These are phyloP conservation scores for Ophiostoma sp. DNA, from an alignment of 2,329 filamentous ascomycete genomes.

Conservation along the genomic window DNA sequence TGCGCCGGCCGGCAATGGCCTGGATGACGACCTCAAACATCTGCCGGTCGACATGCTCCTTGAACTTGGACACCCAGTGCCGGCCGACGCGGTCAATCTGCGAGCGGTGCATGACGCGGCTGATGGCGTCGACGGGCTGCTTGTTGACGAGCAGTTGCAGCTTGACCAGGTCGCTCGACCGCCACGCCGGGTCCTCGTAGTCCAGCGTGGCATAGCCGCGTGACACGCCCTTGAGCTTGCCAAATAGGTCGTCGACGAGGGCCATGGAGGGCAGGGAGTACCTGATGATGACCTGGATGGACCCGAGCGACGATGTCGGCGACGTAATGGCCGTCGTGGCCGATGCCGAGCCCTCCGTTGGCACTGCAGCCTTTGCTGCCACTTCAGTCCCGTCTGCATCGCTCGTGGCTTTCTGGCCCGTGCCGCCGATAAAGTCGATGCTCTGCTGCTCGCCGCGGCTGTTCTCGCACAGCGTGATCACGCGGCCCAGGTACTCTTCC, in stretches of 20 bases:
- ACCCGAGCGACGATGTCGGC: slow-evolving; percentile 59
- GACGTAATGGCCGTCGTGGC: neutral
- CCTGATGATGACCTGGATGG: slow-evolving; percentile 88
- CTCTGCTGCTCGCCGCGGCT: slow-evolving; percentile 84
- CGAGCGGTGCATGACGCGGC: slow-evolving; percentile 78
- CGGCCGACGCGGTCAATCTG: slow-evolving; percentile 77
- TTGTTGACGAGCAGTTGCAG: slow-evolving; percentile 93
- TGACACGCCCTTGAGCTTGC: slow-evolving; percentile 86
- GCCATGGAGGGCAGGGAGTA: slow-evolving; percentile 86
- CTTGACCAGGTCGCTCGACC: slow-evolving; percentile 73
- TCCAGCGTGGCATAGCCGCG: slow-evolving; percentile 88
- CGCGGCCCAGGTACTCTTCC: slow-evolving; percentile 86
- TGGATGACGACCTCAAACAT: slow-evolving; percentile 91
- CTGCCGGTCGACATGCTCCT: slow-evolving; percentile 90
- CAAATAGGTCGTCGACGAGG: slow-evolving; percentile 94
- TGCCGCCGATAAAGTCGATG: slow-evolving; percentile 69
- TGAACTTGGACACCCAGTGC: slow-evolving; percentile 92
- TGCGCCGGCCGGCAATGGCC: slow-evolving; percentile 72
- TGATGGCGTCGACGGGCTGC: slow-evolving; percentile 84
- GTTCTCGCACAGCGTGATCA: slow-evolving; percentile 89
- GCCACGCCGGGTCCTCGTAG: slow-evolving; percentile 93
- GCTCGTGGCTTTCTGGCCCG: neutral
- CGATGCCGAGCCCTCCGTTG: slow-evolving; percentile 31
- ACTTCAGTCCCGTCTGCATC: neutral
- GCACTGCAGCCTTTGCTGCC: neutral